Evolutionary conservation across 2,329 filamentous ascomycete genomes (phyloP), one percentile per base, ranked within the genome.

Genomic region (Xylariales sp.): DNA sequence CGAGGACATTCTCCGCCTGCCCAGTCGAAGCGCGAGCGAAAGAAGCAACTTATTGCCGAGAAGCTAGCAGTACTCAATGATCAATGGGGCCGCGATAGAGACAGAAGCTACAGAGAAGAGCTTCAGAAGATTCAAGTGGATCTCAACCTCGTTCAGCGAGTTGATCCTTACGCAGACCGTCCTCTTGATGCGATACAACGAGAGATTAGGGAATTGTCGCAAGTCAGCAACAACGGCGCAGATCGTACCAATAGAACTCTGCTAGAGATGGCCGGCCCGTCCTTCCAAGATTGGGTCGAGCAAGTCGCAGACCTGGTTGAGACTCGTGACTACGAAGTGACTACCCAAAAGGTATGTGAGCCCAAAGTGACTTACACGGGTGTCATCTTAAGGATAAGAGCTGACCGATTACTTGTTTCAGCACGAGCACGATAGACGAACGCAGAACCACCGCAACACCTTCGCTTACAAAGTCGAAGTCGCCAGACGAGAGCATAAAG

Each of bases 221-320:
- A 60, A 50, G 56, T 55, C 43, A 56, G 57, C 41, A 64, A 61
- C 46, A 60, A 61, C 37, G 59, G 61, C 27, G 53, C 59, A 18
- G 58, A 60, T 28, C 57, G 58, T 15, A 57, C 58, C n/a, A 69
- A 70, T 19, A 65, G 77, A 65, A 76, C 78, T 55, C 64, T 86
- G 57, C 59, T 87, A 19, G 76, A 84, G 40, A 84, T 86, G 67
- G 88, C 88, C 24, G 93, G 93, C 2, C 87, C 83, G 55, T 80
- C 85, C 57, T 96, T 95, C 61, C 76, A 84, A 45, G 82, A 88
- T 51, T 97, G 94, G 68, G 80, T 93, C 15, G 80, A 88, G 51
- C 82, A 91, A 47, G 78, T 96, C 40, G 94, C 96, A 59, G 84
- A 94, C 61, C 77, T 88, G 6, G 82, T 95, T 51, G 90, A 97